Conservation (phyloP, 257 asterid genomes). For the Parsonsia alboflavescens region DNA sequence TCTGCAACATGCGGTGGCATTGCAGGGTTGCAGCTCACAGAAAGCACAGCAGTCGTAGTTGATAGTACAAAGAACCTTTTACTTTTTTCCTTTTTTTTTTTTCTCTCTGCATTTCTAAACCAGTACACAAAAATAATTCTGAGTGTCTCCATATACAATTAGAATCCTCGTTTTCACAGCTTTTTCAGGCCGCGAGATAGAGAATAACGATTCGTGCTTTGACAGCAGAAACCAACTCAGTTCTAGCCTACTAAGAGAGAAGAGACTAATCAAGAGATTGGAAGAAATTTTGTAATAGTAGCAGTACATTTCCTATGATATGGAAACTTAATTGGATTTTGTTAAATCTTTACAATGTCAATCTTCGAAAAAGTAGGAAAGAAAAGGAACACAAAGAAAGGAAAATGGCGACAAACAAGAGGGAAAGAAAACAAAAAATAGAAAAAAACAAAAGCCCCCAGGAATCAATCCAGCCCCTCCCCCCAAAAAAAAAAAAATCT, state of each 20-base stretch:
- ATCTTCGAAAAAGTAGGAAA: not conserved
- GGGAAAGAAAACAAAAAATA: not conserved
- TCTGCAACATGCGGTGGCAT: conserved; percentile 20
- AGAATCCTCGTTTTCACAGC: not conserved
- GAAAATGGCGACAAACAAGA: not conserved
- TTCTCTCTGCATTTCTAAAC: too few species aligned
- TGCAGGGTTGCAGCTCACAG: conserved; percentile 3
- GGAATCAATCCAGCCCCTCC: not conserved
- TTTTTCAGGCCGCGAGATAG: not conserved
- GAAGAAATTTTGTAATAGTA: not conserved
- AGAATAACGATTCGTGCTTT: not conserved
- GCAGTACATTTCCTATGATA: not conserved
- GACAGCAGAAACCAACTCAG: not conserved
- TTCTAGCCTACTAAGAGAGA: not conserved
- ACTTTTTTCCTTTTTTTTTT: too few species aligned
- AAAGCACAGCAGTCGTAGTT: conserved; percentile 1
- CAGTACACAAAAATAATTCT: not conserved
- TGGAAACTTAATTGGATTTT: not conserved
- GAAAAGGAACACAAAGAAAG: not conserved
- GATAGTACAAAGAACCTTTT: not conserved
- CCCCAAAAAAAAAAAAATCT: not conserved
- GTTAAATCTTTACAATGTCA: conserved; percentile 17
- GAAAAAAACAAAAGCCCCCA: not conserved
- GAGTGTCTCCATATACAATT: not conserved
- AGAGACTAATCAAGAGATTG: not conserved